Percentiles rank a stretch among this genome's conserved stretches.
These are phyloP conservation scores for Xanthoconium separans DNA, from an alignment of 1,284 basidiomycete genomes.

Conservation along the genomic window DNA sequence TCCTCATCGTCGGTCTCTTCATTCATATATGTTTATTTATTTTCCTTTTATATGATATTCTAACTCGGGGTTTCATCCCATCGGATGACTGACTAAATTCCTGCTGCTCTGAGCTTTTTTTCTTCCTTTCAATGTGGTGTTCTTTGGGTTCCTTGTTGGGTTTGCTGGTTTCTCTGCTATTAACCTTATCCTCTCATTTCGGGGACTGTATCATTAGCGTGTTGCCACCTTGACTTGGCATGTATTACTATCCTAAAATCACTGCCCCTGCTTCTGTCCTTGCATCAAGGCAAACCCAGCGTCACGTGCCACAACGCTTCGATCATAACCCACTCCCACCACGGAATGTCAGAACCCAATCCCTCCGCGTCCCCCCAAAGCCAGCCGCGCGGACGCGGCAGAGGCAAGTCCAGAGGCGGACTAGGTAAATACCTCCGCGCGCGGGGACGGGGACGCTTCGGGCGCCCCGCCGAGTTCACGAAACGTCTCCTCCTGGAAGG, in stretches of 20 bases:
- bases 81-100: conserved; percentile 21
- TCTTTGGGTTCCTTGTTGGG: conserved; percentile 3
- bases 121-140: conserved; percentile 15
- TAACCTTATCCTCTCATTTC: conserved; percentile 1
- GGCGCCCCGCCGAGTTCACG: conserved; percentile 62
- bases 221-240: neutral
- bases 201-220: conserved; percentile 21
- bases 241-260: conserved; percentile 9
- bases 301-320: no score
- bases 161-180: neutral
- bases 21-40: conserved; percentile 31
- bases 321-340: no score
- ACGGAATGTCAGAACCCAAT: conserved; percentile 24
- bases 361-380: conserved; percentile 9
- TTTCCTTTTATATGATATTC: conserved; percentile 32
- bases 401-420: conserved; percentile 63
- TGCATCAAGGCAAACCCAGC: no score
- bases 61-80: conserved; percentile 26
- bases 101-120: neutral
- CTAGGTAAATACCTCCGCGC: conserved; percentile 72
- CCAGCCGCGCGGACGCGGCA: conserved; percentile 21
- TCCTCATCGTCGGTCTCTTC: conserved; percentile 25
- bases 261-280: neutral
- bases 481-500: conserved; percentile 59
- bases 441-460: conserved; percentile 54